Evolutionary conservation across 2,329 filamentous ascomycete species (phyloP).

Genomic region (Magnaporthiopsis rhizophila): DNA sequence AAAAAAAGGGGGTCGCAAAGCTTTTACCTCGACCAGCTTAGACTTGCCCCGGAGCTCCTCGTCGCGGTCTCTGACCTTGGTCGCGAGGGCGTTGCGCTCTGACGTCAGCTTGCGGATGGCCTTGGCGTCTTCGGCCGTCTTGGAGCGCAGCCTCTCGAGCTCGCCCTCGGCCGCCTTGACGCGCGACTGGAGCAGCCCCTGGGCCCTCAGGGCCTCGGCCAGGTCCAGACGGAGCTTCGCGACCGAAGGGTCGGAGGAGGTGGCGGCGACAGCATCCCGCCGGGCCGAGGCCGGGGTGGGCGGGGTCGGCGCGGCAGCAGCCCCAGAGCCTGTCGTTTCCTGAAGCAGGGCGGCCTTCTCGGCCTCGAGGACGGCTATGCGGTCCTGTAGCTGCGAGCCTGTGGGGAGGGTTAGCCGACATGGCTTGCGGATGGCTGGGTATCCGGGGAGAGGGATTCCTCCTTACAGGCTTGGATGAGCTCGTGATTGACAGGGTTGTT

Average conservation of each 20-base stretch:
- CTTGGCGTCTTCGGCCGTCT: conserved; percentile 50
- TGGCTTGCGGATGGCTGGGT: neutral
- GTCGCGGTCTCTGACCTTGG: conserved; percentile 69
- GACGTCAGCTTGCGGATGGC: conserved; percentile 53
- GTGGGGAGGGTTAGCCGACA: neutral
- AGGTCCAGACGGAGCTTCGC: conserved; percentile 60
- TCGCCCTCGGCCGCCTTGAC: conserved; percentile 57
- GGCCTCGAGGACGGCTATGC: conserved; percentile 55
- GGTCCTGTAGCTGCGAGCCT: conserved; percentile 62
- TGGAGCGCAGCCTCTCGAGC: conserved; percentile 48
- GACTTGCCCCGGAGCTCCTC: conserved; percentile 80
- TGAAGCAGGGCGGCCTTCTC: conserved; percentile 33
- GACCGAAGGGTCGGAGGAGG: conserved; percentile 24
- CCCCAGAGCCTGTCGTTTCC: neutral
- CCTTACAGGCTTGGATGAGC: conserved; percentile 69
- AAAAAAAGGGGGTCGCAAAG: neutral
- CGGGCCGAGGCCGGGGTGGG: conserved; percentile 4
- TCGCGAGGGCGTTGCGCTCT: conserved; percentile 53
- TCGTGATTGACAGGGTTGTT: conserved; percentile 54
- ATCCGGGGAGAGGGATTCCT: neutral
- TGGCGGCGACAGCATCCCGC: conserved; percentile 4
- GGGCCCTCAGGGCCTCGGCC: conserved; percentile 67
- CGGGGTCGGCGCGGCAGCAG: neutral
- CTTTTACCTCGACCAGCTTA: conserved; percentile 65
- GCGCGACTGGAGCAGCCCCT: conserved; percentile 57